These are phyloP conservation scores for Colletotrichum simmondsii DNA, from an alignment of 2,329 filamentous ascomycete species.

Conservation along the genomic window DNA sequence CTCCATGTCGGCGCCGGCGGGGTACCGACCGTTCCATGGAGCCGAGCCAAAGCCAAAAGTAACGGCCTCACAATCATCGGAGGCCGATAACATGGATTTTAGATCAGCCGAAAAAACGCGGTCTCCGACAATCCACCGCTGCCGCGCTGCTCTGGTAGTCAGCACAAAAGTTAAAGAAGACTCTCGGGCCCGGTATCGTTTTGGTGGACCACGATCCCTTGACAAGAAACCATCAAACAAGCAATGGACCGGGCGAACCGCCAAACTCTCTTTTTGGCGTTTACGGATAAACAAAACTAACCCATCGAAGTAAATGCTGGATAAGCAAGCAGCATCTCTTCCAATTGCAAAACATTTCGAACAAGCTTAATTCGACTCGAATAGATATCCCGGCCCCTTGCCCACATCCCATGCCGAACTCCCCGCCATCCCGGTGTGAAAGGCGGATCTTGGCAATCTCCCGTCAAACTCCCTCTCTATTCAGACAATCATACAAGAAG, in stretches of 20 bases:
- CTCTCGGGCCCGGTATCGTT: not conserved
- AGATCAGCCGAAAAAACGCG: not conserved
- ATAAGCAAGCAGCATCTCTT: too few relatives aligned
- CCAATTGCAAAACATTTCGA: not conserved
- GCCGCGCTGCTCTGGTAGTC: not conserved
- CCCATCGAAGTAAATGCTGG: too few relatives aligned
- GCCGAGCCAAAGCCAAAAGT: not conserved
- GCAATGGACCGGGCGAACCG: not conserved
- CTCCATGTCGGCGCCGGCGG: not conserved
- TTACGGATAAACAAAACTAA: not conserved
- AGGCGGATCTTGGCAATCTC: not conserved
- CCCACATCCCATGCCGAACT: not conserved
- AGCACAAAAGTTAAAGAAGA: not conserved
- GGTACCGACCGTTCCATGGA: not conserved
- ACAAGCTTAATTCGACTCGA: not conserved
- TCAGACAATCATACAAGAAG: not conserved
- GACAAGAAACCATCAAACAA: not conserved
- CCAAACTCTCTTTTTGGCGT: not conserved
- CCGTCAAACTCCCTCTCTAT: not conserved
- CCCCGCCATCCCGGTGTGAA: slow-evolving; percentile 5
- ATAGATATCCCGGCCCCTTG: not conserved
- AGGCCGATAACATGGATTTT: not conserved
- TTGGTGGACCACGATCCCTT: not conserved
- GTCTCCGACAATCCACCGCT: not conserved
- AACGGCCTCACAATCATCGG: not conserved